Conservation (phyloP, 805 yeast genomes). For the Yueomyces sinensis region DNA sequence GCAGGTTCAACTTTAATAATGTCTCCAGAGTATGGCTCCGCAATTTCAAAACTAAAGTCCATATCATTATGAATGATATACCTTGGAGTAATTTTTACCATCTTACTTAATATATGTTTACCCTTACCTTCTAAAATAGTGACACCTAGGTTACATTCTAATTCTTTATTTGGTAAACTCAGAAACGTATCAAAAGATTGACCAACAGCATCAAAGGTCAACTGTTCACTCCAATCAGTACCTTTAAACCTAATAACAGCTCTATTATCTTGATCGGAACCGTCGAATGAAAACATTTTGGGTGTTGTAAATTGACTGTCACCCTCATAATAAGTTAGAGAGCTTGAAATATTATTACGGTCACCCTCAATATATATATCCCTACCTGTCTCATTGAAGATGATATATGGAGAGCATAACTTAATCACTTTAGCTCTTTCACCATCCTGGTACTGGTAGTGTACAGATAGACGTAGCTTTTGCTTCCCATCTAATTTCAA, state of each 20-base stretch:
- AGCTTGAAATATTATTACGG: slow-evolving; percentile 36
- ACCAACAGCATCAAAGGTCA: slow-evolving; percentile 85
- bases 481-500: slow-evolving; percentile 56
- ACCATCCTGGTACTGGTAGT: slow-evolving; percentile 40
- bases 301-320: slow-evolving; percentile 35
- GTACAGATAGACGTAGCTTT: slow-evolving; percentile 44
- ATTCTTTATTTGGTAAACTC: slow-evolving; percentile 34
- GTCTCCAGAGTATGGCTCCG: slow-evolving; percentile 56
- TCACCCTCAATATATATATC: slow-evolving; percentile 47
- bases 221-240: slow-evolving; percentile 56
- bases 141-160: slow-evolving; percentile 67
- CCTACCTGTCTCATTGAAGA: slow-evolving; percentile 68
- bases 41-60: slow-evolving; percentile 40
- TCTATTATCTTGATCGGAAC: slow-evolving; percentile 42
- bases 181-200: slow-evolving; percentile 49
- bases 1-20: slow-evolving; percentile 33
- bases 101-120: slow-evolving; percentile 60
- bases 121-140: slow-evolving; percentile 76
- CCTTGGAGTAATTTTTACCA: slow-evolving; percentile 72
- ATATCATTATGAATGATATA: slow-evolving; percentile 59
- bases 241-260: slow-evolving; percentile 55
- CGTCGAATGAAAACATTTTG: slow-evolving; percentile 74
- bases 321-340: slow-evolving; percentile 21
- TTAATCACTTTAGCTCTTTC: slow-evolving; percentile 46
- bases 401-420: slow-evolving; percentile 74